phyloP scores from a whole-genome alignment of 805 yeast species.

The Candida rishiriensis region DNA sequence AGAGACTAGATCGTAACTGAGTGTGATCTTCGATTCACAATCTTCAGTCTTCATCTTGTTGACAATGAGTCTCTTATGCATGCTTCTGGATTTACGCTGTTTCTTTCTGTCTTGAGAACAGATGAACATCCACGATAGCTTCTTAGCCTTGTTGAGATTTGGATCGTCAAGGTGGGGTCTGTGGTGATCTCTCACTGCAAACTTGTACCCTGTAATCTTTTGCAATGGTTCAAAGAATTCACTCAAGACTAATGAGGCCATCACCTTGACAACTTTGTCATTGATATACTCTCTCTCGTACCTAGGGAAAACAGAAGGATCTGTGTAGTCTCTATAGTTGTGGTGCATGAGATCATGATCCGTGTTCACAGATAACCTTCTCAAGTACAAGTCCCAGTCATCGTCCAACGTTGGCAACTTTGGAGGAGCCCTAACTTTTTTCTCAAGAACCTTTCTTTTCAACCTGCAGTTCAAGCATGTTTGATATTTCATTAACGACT shows the following conservation, averaged over 20 bases:
- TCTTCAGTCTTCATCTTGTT: slow-evolving; percentile 38
- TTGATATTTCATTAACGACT: slow-evolving; percentile 34
- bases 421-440: slow-evolving; percentile 24
- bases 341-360: slow-evolving; percentile 33
- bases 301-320: slow-evolving; percentile 30
- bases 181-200: slow-evolving; percentile 42
- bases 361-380: slow-evolving; percentile 32
- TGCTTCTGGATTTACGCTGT: slow-evolving; percentile 39
- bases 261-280: slow-evolving; percentile 28
- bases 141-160: slow-evolving; percentile 36
- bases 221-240: slow-evolving; percentile 38
- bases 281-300: slow-evolving; percentile 30
- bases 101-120: slow-evolving; percentile 41
- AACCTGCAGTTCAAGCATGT: slow-evolving; percentile 38
- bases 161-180: slow-evolving; percentile 28
- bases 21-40: slow-evolving; percentile 36
- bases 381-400: slow-evolving; percentile 30
- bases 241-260: slow-evolving; percentile 33
- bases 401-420: slow-evolving; percentile 33
- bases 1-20: slow-evolving; percentile 35
- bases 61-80: slow-evolving; percentile 32
- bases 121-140: slow-evolving; percentile 39
- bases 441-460: slow-evolving; percentile 34
- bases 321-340: slow-evolving; percentile 31
- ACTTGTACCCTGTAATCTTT: slow-evolving; percentile 36